Evolutionary conservation across 352 stramenopile species (phyloP), one percentile per base, ranked within the genome.

Genomic region (Globisporangium nagaii): DNA sequence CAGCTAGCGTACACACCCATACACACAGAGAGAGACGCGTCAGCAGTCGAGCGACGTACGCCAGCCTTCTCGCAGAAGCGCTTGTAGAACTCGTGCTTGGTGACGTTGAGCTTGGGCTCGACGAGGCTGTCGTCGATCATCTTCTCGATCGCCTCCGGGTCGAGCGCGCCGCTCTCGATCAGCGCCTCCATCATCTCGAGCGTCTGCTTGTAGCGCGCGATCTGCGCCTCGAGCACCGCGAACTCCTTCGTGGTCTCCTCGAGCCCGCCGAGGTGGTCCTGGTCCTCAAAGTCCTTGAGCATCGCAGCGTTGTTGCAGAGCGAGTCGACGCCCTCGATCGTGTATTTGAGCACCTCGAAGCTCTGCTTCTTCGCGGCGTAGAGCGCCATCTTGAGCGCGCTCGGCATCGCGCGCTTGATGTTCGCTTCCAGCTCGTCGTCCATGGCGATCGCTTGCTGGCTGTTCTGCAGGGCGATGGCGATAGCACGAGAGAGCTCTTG

Each of bases 31-130:
- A n/a, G n/a, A n/a, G n/a, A n/a, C n/a, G n/a, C 45, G 24, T 24
- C 24, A 5, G 10, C 24, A 17, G 24, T 7, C 15, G 7, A 48
- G 8, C 4, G 20, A 66, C 66, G 20, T 64, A 94, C 84, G 35
- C 82, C 84, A 30, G 84, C 84, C 36, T 69, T 65, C 11, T 88
- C 71, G 56, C 79, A 88, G 43, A 94, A 94, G 32, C 73, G 73
- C 59, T 87, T 91, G 71, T 91, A 90, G 36, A 82, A 75, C 5
- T 89, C 75, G 62, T 89, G 74, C 49, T 83, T 75, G 37, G 64
- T 63, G 4, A 67, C 44, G 49, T 90, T 84, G n/a, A 87, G 58
- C n/a, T 67, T 64, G 0, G 82, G 82, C 34, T 65, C 74, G n/a
- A 50, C 62, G 39, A 82, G 60, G 43, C 70, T 68, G 37, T 71